Base-by-base conservation (phyloP, 2,329 filamentous ascomycete species). In the Sporothrix pallida region DNA sequence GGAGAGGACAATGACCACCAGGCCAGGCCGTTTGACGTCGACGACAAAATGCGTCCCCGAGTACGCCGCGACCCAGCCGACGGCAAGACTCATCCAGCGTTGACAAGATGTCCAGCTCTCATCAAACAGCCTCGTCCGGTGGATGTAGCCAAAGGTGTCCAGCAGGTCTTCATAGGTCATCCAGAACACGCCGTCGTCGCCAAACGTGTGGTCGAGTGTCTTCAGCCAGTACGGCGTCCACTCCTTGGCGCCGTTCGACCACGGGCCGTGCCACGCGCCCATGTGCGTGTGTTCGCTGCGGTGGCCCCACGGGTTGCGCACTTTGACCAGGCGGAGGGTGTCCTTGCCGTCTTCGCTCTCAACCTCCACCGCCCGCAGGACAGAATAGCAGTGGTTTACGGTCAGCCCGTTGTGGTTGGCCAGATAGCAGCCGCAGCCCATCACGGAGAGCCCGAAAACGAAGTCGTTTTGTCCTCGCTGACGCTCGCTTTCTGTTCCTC, bases 181-280 rank as follows among this genome's bases (percentile, higher is more conserved):
- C 84, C 84, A 84, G 76, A 84, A 85, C 23, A 82, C 83, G 17
- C 91, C 91, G 76, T 92, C 90, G 76, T 93, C 89, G 20, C 90
- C 90, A 76, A 92, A 92, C 69, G 86, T 87, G 79, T 93, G 89
- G 42, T 86, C 83, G 2, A 93, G 83, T 75, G 88, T 87, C 75
- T 87, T 81, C 83, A 93, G 90, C 90, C 91, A 93, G 77, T 92
- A 88, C 0, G 91, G 84, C 0, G 90, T 93, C 92, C 92, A 94
- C 79, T 93, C 88, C 76, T 90, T 89, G 5, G 89, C 91, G 0
- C 92, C 92, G 79, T 93, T 91, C 52, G 88, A 89, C 91, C 92
- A 94, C 4, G 90, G 86, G 15, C 92, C 92, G 72, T 87, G 90
- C 91, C 91, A 93, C 81, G 93, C 91, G 68, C 83, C 83, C 1